phyloP scores from a whole-genome alignment of 2,329 filamentous ascomycete species.

The Boeremia lycopersici region DNA sequence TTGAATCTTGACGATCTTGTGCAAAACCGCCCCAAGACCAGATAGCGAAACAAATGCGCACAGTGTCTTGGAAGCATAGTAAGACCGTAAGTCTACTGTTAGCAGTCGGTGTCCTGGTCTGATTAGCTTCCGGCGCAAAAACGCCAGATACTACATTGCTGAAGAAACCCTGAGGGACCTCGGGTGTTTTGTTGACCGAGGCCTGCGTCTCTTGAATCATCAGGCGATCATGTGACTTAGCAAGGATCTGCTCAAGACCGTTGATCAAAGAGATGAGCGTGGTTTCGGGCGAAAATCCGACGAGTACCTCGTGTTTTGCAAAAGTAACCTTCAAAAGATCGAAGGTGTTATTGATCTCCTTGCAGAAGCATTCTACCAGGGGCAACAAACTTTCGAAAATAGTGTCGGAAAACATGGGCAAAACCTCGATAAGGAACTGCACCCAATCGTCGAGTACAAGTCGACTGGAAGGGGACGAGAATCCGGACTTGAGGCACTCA shows the following conservation, averaged over 20 bases:
- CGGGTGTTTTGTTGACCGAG: slow-evolving; percentile 74
- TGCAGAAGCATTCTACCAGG: slow-evolving; percentile 86
- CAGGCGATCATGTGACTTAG: slow-evolving; percentile 82
- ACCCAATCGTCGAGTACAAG: slow-evolving; percentile 91
- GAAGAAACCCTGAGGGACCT: slow-evolving; percentile 86
- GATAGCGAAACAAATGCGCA: slow-evolving; percentile 88
- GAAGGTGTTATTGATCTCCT: slow-evolving; percentile 76
- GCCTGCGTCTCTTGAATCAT: slow-evolving; percentile 74
- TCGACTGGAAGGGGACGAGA: slow-evolving; percentile 75
- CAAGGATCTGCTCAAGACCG: slow-evolving; percentile 87
- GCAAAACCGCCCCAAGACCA: slow-evolving; percentile 88
- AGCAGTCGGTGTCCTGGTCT: slow-evolving; percentile 81
- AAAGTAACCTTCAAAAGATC: slow-evolving; percentile 71
- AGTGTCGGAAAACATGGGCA: slow-evolving; percentile 81
- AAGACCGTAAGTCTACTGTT: slow-evolving; percentile 93
- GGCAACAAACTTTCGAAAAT: slow-evolving; percentile 92
- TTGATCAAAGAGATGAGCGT: slow-evolving; percentile 87
- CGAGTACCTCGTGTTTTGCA: slow-evolving; percentile 38
- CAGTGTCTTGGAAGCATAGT: slow-evolving; percentile 94
- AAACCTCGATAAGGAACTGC: slow-evolving; percentile 77
- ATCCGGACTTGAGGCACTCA: slow-evolving; percentile 81
- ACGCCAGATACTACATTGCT: slow-evolving; percentile 93
- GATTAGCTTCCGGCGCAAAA: slow-evolving; percentile 77
- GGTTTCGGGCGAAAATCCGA: slow-evolving; percentile 63
- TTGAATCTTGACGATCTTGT: slow-evolving; percentile 66